Conservation (phyloP, 2,329 filamentous ascomycete genomes). For the Monosporascus ibericus region DNA sequence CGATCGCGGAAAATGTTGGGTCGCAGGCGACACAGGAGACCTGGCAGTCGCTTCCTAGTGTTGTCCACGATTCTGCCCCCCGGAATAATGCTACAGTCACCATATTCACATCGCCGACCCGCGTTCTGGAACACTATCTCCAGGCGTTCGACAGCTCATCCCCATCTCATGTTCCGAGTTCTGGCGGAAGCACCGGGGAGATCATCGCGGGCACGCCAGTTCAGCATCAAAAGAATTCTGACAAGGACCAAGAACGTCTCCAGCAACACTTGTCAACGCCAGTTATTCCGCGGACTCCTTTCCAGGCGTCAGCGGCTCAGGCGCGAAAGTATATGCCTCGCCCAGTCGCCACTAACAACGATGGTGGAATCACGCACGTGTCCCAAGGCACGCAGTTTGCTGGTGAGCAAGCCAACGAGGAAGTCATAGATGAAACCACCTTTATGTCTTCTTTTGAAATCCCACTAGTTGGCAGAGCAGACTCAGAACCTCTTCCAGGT, state of each 20-base stretch:
- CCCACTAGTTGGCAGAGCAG: slow-evolving; percentile 13
- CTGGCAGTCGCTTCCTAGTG: slow-evolving; percentile 40
- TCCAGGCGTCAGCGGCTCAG: background rate
- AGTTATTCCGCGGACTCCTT: background rate
- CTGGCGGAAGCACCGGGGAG: slow-evolving; percentile 7
- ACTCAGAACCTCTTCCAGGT: slow-evolving; percentile 27
- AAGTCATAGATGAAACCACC: slow-evolving; percentile 20
- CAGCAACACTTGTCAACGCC: background rate
- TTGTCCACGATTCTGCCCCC: slow-evolving; percentile 50
- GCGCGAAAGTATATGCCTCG: background rate
- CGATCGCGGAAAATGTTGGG: slow-evolving; percentile 1
- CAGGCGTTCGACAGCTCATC: slow-evolving; percentile 27
- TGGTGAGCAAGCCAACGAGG: slow-evolving; percentile 9
- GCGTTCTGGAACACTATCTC: slow-evolving; percentile 44
- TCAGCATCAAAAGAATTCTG: too few species aligned
- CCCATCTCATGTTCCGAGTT: slow-evolving; percentile 4
- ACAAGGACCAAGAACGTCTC: too few species aligned
- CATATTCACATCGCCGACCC: slow-evolving; percentile 40
- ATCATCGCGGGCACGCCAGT: slow-evolving; percentile 5
- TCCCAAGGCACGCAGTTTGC: background rate
- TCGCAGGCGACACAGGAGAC: slow-evolving; percentile 24
- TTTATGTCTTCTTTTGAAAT: slow-evolving; percentile 13
- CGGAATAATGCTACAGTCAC: slow-evolving; percentile 25
- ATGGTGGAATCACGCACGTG: background rate
- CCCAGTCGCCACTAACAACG: background rate